Conservation (phyloP, 306 rosid species). For the Amphicarpaea edgeworthii region DNA sequence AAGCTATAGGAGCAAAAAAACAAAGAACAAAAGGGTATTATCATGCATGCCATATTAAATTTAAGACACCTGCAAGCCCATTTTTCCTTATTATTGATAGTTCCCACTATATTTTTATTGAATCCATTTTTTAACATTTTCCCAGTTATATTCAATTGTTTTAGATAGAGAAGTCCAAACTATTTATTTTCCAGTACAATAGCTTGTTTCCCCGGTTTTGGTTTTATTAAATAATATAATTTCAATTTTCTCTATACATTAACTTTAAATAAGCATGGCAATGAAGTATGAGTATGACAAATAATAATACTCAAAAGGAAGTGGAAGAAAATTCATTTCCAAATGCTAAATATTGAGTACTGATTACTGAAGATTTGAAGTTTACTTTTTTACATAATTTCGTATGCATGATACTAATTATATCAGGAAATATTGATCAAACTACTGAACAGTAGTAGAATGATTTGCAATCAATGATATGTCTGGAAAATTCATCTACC, state of each 20-base stretch:
- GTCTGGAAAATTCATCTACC: constrained; percentile 60
- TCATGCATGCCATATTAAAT: constrained; percentile 16
- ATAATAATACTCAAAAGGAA: constrained; percentile 12
- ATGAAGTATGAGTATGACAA: constrained; percentile 3
- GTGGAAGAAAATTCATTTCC: constrained; percentile 4
- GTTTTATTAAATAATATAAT: background rate
- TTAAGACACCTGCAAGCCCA: constrained; percentile 7
- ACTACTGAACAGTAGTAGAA: constrained; percentile 15
- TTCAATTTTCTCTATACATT: constrained; percentile 20
- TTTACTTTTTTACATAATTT: background rate
- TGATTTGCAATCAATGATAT: constrained; percentile 4
- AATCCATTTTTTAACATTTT: constrained; percentile 7
- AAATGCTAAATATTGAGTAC: constrained; percentile 1
- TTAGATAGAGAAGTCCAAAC: constrained; percentile 6
- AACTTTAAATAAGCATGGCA: constrained; percentile 39
- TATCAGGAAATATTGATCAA: constrained; percentile 22
- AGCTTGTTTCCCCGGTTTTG: background rate
- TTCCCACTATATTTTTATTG: constrained; percentile 21
- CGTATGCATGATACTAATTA: constrained; percentile 12
- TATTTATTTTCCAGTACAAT: constrained; percentile 1
- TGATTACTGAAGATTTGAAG: too few relatives aligned
- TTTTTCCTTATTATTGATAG: constrained; percentile 27
- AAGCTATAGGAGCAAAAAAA: constrained; percentile 51
- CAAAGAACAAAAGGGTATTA: constrained; percentile 25
- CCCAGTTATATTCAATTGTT: constrained; percentile 10